Conservation (phyloP, 2,329 filamentous ascomycete species). For the Botrytis medusae region DNA sequence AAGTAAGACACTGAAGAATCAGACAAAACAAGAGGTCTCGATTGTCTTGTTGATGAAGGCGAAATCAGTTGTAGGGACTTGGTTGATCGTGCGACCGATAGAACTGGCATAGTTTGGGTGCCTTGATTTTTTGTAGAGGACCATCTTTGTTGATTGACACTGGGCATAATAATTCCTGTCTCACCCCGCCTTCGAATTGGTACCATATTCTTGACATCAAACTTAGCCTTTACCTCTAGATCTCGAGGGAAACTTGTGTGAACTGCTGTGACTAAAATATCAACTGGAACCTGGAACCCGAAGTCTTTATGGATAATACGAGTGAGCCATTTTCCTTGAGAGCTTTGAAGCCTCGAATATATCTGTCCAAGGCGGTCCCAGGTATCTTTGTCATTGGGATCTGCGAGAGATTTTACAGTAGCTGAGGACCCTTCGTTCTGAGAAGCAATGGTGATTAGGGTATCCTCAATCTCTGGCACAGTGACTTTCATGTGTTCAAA, state of each 20-base stretch:
- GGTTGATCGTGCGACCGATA: not conserved
- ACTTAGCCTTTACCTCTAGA: not conserved
- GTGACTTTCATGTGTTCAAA: slow-evolving; percentile 48
- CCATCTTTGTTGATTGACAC: not conserved
- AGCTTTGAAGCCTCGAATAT: slow-evolving; percentile 60
- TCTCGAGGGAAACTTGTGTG: slow-evolving; percentile 5
- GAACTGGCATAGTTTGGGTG: not conserved
- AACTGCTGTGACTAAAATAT: slow-evolving; percentile 55
- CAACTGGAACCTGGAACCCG: slow-evolving; percentile 47
- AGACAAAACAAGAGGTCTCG: not conserved
- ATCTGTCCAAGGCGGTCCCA: slow-evolving; percentile 49
- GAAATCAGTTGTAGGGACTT: not conserved
- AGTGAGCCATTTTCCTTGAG: slow-evolving; percentile 84
- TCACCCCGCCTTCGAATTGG: slow-evolving; percentile 10
- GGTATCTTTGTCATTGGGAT: slow-evolving; percentile 7
- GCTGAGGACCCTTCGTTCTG: slow-evolving; percentile 70
- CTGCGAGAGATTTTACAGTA: slow-evolving; percentile 47
- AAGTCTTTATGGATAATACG: slow-evolving; percentile 77
- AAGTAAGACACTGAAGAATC: not conserved
- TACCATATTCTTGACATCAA: not conserved
- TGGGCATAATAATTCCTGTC: not conserved
- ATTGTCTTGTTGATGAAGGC: not conserved
- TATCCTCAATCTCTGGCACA: slow-evolving; percentile 69
- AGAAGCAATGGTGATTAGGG: slow-evolving; percentile 66
- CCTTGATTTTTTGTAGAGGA: not conserved